A percentile compares a stretch with the other conserved stretches of the same genome.
Evolutionary conservation across 768 basidiomycete species (phyloP).

Genomic region (Russula compacta): DNA sequence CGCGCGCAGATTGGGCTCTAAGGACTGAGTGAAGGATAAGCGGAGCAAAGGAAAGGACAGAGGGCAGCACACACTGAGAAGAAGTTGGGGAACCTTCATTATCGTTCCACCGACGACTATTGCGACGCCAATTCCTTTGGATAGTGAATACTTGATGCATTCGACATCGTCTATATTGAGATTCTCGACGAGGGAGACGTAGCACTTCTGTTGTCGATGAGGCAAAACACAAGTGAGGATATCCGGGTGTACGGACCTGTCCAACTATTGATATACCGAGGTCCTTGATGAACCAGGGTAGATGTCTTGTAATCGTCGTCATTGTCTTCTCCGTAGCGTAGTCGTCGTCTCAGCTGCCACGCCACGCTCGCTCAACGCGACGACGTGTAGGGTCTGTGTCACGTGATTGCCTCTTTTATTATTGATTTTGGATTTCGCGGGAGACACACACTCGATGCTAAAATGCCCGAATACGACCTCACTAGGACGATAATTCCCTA

Average conservation of each 20-base stretch:
- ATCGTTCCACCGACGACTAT: conserved; percentile 90
- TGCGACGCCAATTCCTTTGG: conserved; percentile 86
- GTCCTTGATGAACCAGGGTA: conserved; percentile 81
- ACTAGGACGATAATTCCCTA: conserved; percentile 85
- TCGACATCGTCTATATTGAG: conserved; percentile 65
- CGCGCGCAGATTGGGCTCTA: conserved; percentile 66
- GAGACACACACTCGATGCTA: conserved; percentile 8
- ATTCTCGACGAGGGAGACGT: conserved; percentile 80
- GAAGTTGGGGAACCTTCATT: conserved; percentile 93
- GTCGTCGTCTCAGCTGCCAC: too few relatives aligned
- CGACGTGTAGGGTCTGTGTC: not conserved
- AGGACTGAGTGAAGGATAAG: conserved; percentile 40
- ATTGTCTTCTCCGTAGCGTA: conserved; percentile 31
- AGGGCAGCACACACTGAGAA: conserved; percentile 59
- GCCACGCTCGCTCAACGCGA: too few relatives aligned
- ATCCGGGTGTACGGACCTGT: conserved; percentile 39
- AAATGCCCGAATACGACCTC: conserved; percentile 86
- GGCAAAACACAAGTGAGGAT: conserved; percentile 5
- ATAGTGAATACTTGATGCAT: conserved; percentile 87
- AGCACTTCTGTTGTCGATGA: conserved; percentile 60
- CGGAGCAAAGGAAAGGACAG: not conserved
- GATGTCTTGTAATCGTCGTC: conserved; percentile 69
- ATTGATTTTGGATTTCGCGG: too few relatives aligned
- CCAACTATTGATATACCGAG: conserved; percentile 78
- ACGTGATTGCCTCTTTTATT: not conserved